Base-by-base conservation (phyloP, 2,329 filamentous ascomycete species). In the Penicillium nordicum region DNA sequence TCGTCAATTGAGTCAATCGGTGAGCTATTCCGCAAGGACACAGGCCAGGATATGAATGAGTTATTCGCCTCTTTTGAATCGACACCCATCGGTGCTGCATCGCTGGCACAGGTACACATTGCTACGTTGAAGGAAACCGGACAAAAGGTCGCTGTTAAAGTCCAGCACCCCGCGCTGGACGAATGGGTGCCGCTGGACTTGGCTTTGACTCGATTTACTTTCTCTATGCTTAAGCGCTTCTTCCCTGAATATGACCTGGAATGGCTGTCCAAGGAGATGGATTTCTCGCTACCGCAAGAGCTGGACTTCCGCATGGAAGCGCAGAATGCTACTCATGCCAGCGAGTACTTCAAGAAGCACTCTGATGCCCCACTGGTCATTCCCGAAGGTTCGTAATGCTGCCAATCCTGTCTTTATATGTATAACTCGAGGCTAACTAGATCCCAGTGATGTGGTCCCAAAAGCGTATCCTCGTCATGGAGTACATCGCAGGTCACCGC, bases 181-280 rank as follows among this genome's bases (percentile, higher is more conserved):
- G 88, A 95, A 74, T 99, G 92, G 90, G 88, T 91, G 16, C 89
- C 87, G 27, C 80, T 99, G 11, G 94, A 99, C 72, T 81, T 97
- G 63, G 85, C 87, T 2, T 79, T 99, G 59, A 99, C 94, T 5
- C 80, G 84, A 37, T 95, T 94, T 67, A 95, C 92, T 0, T 99
- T 99, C 74, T 86, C 87, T 11, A 94, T 88, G 0, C 78, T 99
- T 58, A 96, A 96, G 75, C 84, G 84, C 57, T 97, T 93, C 80
- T 99, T 99, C 70, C 95, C 95, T 2, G 92, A 97, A 66, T 99
- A 99, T 73, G 94, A 99, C 72, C 81, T 99, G 29, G 92, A 96
- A 69, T 99, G 94, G 94, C 79, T 99, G 10, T 92, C 91, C 1
- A 86, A 87, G 8, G 94, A 99, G 75, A 95, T 99, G 88, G 90